Evolutionary conservation across 352 stramenopile genomes (phyloP), one percentile per base, ranked within the genome.

Genomic region (Pythium guiyangense): DNA sequence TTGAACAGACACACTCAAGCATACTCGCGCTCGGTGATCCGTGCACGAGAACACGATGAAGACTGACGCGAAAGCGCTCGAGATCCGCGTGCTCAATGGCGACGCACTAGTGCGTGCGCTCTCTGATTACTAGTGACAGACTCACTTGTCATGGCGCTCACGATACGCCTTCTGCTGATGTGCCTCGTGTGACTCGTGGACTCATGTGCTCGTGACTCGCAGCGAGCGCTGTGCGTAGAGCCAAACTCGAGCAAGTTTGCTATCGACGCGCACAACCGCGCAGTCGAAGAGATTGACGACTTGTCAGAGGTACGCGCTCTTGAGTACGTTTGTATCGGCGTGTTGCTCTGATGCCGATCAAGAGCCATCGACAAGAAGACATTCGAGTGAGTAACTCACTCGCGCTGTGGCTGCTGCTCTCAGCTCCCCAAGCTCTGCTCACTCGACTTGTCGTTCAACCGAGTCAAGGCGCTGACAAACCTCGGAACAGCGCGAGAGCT

Each of bases 371-470:
- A 22, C 22, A 22, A 22, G 22, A 22, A 22, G 22, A 22, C 22
- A 22, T 22, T 22, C 22, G 22, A 20, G 15, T 20, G 39, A 18
- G 18, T 44, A 17, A 44, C 39, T 9, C 39, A 18, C 18, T 37
- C 6, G 14, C n/a, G 15, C 15, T n/a, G 39, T n/a, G 39, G 14
- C 18, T 44, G n/a, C 29, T n/a, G 27, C 6, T 12, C 48, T 11
- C 15, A 92, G 79, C 66, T 92, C 2, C 69, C 75, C 3, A 90
- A 87, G 58, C 59, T 93, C 17, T 88, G 74, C 55, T 83, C 79
- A 12, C 60, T 93, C 25, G 84, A 93, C 50, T 67, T 93, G 37
- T 93, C 81, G 6, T 93, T 93, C 67, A 91, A 93, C 57, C 67
- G 65, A 17, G 60, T 93, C 29, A 73, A 62, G 34, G 70, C 63